Evolutionary conservation across 805 yeast genomes (phyloP).

Genomic region (Yamadazyma ubonensis): DNA sequence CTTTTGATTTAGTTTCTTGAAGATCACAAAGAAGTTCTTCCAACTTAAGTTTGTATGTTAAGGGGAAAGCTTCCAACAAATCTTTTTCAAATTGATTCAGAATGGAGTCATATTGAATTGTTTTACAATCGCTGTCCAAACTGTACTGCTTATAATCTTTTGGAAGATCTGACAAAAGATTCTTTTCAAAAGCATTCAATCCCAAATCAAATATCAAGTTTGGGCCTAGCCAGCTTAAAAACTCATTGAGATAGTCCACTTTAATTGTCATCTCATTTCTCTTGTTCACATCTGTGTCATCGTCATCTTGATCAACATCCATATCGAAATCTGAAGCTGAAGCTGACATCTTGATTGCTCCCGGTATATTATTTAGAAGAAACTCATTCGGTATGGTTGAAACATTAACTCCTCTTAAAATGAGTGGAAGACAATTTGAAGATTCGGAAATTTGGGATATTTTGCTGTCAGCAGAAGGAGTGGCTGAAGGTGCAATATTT

Average conservation of each 20-base stretch:
- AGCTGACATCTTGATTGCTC: constrained; percentile 17
- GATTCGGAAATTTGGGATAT: constrained; percentile 26
- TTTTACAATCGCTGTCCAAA: background rate
- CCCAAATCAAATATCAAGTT: constrained; percentile 41
- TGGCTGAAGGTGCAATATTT: background rate
- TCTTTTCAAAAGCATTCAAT: constrained; percentile 17
- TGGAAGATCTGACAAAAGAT: constrained; percentile 12
- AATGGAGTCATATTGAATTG: constrained; percentile 2
- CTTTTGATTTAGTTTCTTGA: constrained; percentile 5
- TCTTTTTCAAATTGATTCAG: constrained; percentile 18
- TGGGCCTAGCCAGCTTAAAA: constrained; percentile 41
- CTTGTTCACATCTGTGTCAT: constrained; percentile 28
- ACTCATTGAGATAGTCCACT: constrained; percentile 28
- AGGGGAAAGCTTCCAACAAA: constrained; percentile 30
- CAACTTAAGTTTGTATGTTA: constrained; percentile 31
- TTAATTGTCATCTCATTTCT: constrained; percentile 33
- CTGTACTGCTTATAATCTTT: background rate
- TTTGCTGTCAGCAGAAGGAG: background rate
- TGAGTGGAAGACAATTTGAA: constrained; percentile 66
- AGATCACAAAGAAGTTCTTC: constrained; percentile 32
- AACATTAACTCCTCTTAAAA: constrained; percentile 62
- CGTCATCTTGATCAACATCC: constrained; percentile 36
- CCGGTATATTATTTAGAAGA: constrained; percentile 33
- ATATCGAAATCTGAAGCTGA: constrained; percentile 29
- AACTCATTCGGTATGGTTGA: constrained; percentile 59